phyloP scores from a whole-genome alignment of 371 early-diverging fungal species.

The Mucor racemosus region DNA sequence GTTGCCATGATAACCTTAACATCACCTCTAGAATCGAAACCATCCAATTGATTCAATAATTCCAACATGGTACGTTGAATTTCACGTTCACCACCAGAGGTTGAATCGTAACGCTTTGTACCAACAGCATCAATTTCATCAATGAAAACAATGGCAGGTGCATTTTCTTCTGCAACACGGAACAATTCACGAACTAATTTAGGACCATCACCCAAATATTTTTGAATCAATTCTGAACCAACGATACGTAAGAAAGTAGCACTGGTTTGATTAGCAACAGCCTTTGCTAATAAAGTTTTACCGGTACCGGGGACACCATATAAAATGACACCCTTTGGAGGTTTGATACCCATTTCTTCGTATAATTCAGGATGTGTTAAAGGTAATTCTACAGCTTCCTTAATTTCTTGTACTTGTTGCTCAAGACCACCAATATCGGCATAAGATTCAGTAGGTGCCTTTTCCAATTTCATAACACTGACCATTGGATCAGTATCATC shows the following conservation, averaged over 20 bases:
- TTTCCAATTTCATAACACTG: constrained; percentile 99
- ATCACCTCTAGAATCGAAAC: constrained; percentile 99
- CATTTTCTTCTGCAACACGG: constrained; percentile 98
- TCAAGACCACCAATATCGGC: constrained; percentile 99
- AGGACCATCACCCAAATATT: constrained; percentile 99
- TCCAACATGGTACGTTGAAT: constrained; percentile 99
- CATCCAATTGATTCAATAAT: constrained; percentile 99
- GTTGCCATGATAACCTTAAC: constrained; percentile 99
- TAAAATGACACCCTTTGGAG: constrained; percentile 99
- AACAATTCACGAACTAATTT: constrained; percentile 99
- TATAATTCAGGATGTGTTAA: constrained; percentile 99
- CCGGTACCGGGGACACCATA: constrained; percentile 99
- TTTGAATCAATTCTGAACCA: constrained; percentile 99
- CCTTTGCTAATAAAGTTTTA: constrained; percentile 99
- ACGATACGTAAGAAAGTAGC: constrained; percentile 99
- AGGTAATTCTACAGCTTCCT: constrained; percentile 99
- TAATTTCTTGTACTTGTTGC: constrained; percentile 99
- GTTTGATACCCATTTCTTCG: constrained; percentile 99
- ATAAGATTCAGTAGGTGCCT: constrained; percentile 99
- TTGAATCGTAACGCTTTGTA: constrained; percentile 97
- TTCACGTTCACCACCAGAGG: constrained; percentile 98
- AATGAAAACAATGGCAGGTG: constrained; percentile 99
- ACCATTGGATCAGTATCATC: constrained; percentile 99
- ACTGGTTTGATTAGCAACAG: constrained; percentile 99
- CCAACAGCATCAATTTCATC: constrained; percentile 99